Evolutionary conservation across 176 grass and related monocot species (phyloP), one percentile per base, ranked within the genome.

Genomic region (Oryza glaberrima): DNA sequence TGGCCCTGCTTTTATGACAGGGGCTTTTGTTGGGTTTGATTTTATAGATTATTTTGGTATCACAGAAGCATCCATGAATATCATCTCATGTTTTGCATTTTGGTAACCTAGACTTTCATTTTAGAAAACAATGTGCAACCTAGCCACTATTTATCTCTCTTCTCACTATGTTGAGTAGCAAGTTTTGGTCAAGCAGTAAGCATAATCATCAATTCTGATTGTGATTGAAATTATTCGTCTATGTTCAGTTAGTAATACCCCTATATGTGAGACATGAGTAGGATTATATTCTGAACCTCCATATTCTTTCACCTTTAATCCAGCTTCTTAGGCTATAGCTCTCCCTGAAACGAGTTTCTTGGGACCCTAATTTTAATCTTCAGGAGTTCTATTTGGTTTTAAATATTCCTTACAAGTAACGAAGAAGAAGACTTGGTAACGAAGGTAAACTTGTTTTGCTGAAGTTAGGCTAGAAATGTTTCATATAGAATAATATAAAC

Each of bases 21-120:
- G 68, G 48, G 30, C 16, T 44, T 67, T 78, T 72, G 75, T 68
- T 74, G 60, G 36, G 63, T 60, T 78, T 51, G 40, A 73, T 67
- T 79, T n/a, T 60, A 47, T 84, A 28, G 36, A 84, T 80, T 56
- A 70, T 76, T 63, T 9, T 70, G 48, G 38, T 48, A 46, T 16
- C 45, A 64, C 16, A 49, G 8, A 61, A 80, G 61, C 52, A 22
- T 25, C 63, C 28, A 51, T 48, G 45, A 85, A 32, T 79, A 65
- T 71, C 11, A 65, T 71, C 11, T 56, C 14, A 28, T 77, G 76
- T 15, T 75, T 65, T 73, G 40, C 12, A 19, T 19, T 63, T 63
- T 35, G 58, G 30, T 49, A 77, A 22, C 10, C 58, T 63, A 63
- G 58, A n/a, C 58, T 63, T n/a, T 23, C 58, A 23, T 63, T 63